Evolutionary conservation across 805 yeast species (phyloP), one percentile per base, ranked within the genome.

Genomic region (Vanderwaltozyma verrucispora): DNA sequence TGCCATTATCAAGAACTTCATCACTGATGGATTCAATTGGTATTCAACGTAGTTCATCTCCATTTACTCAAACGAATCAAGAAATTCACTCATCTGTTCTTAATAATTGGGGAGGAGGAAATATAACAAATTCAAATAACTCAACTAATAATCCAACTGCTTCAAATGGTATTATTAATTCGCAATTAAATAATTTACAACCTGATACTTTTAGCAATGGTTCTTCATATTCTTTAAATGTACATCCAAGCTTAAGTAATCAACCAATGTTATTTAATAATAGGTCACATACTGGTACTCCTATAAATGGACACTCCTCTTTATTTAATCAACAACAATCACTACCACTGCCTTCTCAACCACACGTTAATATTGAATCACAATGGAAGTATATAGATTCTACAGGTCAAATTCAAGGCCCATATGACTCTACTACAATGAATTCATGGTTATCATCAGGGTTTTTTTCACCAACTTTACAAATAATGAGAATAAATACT

Each of bases 361-460:
- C 21, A 16, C 25, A 18, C 4, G 9, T 19, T 13, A 15, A n/a
- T 11, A 5, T 23, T 57, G 59, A 63, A 37, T 69, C 80, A 39
- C 66, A 68, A 35, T 86, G 96, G 96, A 64, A 65, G 38, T 86
- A 86, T 57, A 62, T 78, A 36, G 96, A 86, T 56, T 72, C 82
- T 0, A 62, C 68, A 36, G 84, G 82, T 10, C 67, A 63, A 34
- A 74, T 75, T 38, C 94, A 84, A 57, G 96, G 96, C n/a, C 95
- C 96, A 2, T 86, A 85, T 60, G 68, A 69, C 28, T 82, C 89
- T 2, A 56, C 60, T 26, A 61, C 73, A 59, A 86, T 86, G 96
- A 85, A 81, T 47, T 75, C 68, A 35, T 86, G 96, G 96, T 74
- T 72, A 42, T 57, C 71, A 10, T 71, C 71, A 30, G 76, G 78